Base-by-base conservation (phyloP, 1,284 basidiomycete genomes). In the Sphaerobolus stellatus region DNA sequence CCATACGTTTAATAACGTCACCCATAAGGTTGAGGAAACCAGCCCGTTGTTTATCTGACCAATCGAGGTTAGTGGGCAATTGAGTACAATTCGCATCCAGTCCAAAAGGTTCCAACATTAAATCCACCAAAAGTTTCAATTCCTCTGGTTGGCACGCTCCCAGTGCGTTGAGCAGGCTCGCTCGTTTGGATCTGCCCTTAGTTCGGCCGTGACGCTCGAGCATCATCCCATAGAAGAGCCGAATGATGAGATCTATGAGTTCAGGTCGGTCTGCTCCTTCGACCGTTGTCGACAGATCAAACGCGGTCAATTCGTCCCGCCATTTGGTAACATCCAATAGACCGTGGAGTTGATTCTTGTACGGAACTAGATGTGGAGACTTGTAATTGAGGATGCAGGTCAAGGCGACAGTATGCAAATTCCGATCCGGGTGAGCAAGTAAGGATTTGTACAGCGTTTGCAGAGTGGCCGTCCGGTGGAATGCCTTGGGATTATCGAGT, bases 221-320 rank as follows among this genome's bases (percentile, higher is more conserved):
- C 86, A 98, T 91, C 58, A 92, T 71, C 3, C 97, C 97, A 69
- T 90, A 99, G 4, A 98, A 77, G 1, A 99, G 66, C 16, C 94
- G 81, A 18, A 93, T 82, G 48, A 90, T 68, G 6, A 90, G 76
- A 27, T 87, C 83, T n/a, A 98, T 79, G 8, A 94, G 75, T 61
- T 87, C 85, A 1, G 67, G 66, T 28, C 95, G 80, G 61, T 91
- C 84, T 2, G 74, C 71, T 1, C 74, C 66, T 34, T 90, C 83
- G 46, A 96, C 78, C 14, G 79, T 78, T 7, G 75, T 72, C 8
- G 94, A 71, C n/a, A n/a, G n/a, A 61, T 90, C 79, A 41, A 98
- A 79, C 18, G 83, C 78, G 1, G 86, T 80, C 4, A 99, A 79
- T 62, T 91, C 86, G 64, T 99, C 97, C 24, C 96, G 77, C 84